A percentile compares a stretch with the other conserved stretches of the same genome.
These are phyloP conservation scores for Penicillium antarcticum DNA, from an alignment of 495 filamentous ascomycete genomes.

Conservation along the genomic window DNA sequence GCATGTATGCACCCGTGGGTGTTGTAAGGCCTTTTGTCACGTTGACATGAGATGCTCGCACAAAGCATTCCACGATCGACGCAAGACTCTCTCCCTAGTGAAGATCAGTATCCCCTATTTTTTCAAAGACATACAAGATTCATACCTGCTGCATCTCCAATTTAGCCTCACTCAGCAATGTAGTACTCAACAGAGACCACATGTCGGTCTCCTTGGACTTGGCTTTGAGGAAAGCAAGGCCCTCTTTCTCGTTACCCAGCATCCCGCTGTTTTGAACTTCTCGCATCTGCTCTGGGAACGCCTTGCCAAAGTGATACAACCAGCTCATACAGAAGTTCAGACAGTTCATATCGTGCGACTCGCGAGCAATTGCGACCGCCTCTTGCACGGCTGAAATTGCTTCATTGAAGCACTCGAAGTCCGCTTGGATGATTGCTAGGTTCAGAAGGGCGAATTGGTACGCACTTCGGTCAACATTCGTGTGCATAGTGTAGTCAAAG, in stretches of 20 bases:
- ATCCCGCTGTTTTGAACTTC: constrained; percentile 67
- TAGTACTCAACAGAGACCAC: constrained; percentile 82
- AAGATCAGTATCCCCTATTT: constrained; percentile 9
- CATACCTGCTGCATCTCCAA: constrained; percentile 62
- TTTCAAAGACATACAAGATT: background rate
- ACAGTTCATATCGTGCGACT: constrained; percentile 88
- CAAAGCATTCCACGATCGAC: constrained; percentile 70
- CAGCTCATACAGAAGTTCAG: constrained; percentile 95
- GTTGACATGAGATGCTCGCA: constrained; percentile 78
- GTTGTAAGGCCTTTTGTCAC: constrained; percentile 69
- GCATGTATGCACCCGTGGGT: constrained; percentile 69
- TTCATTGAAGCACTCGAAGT: constrained; percentile 89
- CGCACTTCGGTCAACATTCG: constrained; percentile 68
- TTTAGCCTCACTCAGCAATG: constrained; percentile 83
- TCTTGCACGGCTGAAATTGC: constrained; percentile 92
- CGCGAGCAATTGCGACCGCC: constrained; percentile 83
- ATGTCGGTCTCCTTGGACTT: constrained; percentile 87
- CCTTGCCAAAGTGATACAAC: constrained; percentile 92
- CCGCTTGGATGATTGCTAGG: constrained; percentile 86
- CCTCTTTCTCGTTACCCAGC: constrained; percentile 77
- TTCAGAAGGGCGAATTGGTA: constrained; percentile 98
- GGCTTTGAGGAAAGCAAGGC: constrained; percentile 75
- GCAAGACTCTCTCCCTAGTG: constrained; percentile 74
- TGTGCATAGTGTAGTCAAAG: constrained; percentile 96
- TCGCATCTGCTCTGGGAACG: constrained; percentile 73